phyloP scores from a whole-genome alignment of 495 filamentous ascomycete species.

The Xeromyces bisporus region DNA sequence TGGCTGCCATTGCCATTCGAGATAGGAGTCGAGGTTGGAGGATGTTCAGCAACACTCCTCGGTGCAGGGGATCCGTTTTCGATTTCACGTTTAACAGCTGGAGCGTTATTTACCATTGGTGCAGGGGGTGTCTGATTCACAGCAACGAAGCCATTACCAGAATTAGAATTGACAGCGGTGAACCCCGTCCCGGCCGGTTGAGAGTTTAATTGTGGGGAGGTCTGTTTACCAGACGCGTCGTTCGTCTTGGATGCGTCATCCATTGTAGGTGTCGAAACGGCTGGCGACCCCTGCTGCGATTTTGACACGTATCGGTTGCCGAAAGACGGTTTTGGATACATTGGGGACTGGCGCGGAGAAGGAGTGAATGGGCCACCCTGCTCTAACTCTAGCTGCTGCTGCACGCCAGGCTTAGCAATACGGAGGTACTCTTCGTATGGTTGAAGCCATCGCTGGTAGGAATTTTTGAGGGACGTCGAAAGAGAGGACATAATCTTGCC shows the following conservation, averaged over 20 bases:
- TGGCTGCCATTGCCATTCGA: slow-evolving; percentile 42
- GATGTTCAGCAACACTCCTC: slow-evolving; percentile 22
- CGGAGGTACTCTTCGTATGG: slow-evolving; percentile 94
- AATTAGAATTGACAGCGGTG: slow-evolving; percentile 52
- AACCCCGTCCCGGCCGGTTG: slow-evolving; percentile 52
- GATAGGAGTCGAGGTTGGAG: slow-evolving; percentile 22
- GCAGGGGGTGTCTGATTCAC: slow-evolving; percentile 45
- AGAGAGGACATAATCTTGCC: slow-evolving; percentile 99
- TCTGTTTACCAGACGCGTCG: slow-evolving; percentile 26
- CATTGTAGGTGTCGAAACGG: slow-evolving; percentile 48
- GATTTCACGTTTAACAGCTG: slow-evolving; percentile 31
- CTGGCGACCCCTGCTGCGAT: slow-evolving; percentile 49
- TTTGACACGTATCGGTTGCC: slow-evolving; percentile 48
- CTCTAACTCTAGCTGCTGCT: slow-evolving; percentile 83
- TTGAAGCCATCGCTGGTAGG: slow-evolving; percentile 87
- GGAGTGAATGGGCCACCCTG: slow-evolving; percentile 88
- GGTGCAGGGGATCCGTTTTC: slow-evolving; percentile 31
- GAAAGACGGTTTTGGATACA: slow-evolving; percentile 45
- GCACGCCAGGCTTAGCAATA: slow-evolving; percentile 87
- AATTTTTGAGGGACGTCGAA: slow-evolving; percentile 96
- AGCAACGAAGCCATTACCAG: slow-evolving; percentile 62
- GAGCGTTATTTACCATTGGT: slow-evolving; percentile 31
- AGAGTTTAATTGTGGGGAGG: slow-evolving; percentile 29
- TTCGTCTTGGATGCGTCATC: slow-evolving; percentile 46
- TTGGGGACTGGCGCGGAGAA: slow-evolving; percentile 71